Evolutionary conservation across 176 grass and related monocot species (phyloP).

Genomic region (Lolium rigidum): DNA sequence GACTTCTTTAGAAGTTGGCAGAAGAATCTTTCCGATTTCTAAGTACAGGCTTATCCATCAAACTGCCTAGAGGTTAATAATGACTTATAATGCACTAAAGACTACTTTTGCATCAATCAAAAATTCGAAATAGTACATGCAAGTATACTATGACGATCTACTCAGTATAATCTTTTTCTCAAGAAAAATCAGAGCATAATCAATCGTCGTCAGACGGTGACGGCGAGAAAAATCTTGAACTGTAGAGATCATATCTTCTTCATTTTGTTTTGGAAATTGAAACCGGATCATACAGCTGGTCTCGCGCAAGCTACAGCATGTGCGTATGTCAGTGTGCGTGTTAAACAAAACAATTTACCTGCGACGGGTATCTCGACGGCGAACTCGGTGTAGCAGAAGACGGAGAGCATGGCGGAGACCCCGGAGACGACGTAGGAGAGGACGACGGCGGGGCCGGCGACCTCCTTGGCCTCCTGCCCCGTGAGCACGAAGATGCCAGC

Average conservation of each 20-base stretch:
- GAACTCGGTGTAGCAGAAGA: conserved; percentile 99
- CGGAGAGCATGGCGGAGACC: conserved; percentile 95
- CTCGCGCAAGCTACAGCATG: not conserved
- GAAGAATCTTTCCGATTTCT: conserved; percentile 2
- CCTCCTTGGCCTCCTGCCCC: conserved; percentile 49
- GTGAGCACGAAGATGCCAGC: conserved; percentile 90
- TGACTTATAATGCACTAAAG: not conserved
- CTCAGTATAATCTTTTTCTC: not conserved
- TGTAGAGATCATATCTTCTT: not conserved
- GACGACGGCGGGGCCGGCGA: conserved; percentile 79
- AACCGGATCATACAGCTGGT: not conserved
- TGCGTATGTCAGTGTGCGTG: too few relatives aligned
- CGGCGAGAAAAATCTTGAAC: not conserved
- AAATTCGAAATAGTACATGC: too few relatives aligned
- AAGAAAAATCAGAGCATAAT: not conserved
- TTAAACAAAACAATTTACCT: conserved; percentile 35
- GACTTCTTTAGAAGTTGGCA: not conserved
- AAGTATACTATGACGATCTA: not conserved
- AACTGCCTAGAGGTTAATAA: not conserved
- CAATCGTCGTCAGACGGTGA: not conserved
- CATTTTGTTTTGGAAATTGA: not conserved
- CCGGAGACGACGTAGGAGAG: conserved; percentile 84
- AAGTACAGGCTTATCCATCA: not conserved
- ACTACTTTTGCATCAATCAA: not conserved
- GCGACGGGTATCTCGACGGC: conserved; percentile 96